phyloP scores from a whole-genome alignment of 176 grass and related monocot species.

The Musa itinerans region DNA sequence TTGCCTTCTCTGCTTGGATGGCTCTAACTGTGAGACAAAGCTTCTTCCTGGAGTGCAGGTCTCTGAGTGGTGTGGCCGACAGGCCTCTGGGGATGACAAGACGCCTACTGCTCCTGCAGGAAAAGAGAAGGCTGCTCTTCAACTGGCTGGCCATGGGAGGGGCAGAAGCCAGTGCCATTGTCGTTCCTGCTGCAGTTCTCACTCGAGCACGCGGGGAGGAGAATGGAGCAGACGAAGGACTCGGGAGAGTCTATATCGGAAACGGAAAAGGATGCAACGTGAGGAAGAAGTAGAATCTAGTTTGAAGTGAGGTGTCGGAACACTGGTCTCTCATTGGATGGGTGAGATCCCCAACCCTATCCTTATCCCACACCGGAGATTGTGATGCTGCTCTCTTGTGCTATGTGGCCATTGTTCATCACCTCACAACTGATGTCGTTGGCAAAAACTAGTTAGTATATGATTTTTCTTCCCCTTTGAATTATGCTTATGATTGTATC shows the following conservation, averaged over 20 bases:
- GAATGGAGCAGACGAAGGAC: constrained; percentile 9
- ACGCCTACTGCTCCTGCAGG: constrained; percentile 14
- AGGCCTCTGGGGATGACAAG: constrained; percentile 44
- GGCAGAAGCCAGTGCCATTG: constrained; percentile 72
- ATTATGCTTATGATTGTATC: too few species aligned
- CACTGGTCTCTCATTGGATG: constrained; percentile 22
- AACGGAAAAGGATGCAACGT: neutral
- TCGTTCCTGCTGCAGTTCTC: neutral
- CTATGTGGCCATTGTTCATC: constrained; percentile 4
- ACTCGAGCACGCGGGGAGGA: constrained; percentile 9
- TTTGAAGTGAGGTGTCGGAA: constrained; percentile 24
- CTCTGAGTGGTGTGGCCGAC: constrained; percentile 30
- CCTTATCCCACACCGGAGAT: constrained; percentile 23
- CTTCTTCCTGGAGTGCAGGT: constrained; percentile 27
- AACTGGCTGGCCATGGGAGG: constrained; percentile 82
- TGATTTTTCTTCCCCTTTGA: too few species aligned
- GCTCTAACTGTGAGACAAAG: constrained; percentile 65
- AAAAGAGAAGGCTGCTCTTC: constrained; percentile 36
- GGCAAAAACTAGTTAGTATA: too few species aligned
- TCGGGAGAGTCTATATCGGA: constrained; percentile 4
- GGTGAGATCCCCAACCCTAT: constrained; percentile 12
- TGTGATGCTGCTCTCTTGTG: constrained; percentile 6
- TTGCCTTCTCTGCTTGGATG: constrained; percentile 67
- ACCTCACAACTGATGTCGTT: too few species aligned
- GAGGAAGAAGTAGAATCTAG: neutral